Evolutionary conservation across 2,329 filamentous ascomycete genomes (phyloP).

Genomic region (Botrytis fabae): DNA sequence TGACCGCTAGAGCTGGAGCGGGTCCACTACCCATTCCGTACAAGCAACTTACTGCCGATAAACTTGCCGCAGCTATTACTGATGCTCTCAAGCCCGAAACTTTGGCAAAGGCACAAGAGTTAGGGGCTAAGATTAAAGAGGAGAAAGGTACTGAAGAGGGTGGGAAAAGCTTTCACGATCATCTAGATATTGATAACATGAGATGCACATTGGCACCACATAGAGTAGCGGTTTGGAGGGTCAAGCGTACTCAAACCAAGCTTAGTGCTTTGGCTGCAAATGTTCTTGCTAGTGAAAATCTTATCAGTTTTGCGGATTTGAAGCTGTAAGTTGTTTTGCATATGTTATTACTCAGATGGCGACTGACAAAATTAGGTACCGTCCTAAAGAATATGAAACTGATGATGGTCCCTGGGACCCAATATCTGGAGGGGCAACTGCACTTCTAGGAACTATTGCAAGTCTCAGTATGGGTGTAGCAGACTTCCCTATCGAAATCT

Average conservation of each 20-base stretch:
- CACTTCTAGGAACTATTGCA: slow-evolving; percentile 79
- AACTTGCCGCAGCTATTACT: slow-evolving; percentile 63
- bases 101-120: slow-evolving; percentile 50
- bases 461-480: slow-evolving; percentile 80
- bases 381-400: slow-evolving; percentile 68
- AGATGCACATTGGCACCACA: slow-evolving; percentile 69
- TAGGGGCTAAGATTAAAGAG: slow-evolving; percentile 62
- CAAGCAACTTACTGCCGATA: slow-evolving; percentile 65
- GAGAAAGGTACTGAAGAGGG: slow-evolving; percentile 65
- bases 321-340: slow-evolving; percentile 61
- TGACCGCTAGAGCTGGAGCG: slow-evolving; percentile 71
- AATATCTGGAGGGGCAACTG: slow-evolving; percentile 72
- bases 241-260: slow-evolving; percentile 65
- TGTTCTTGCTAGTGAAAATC: slow-evolving; percentile 62
- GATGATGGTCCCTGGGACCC: slow-evolving; percentile 79
- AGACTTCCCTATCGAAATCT: slow-evolving; percentile 64
- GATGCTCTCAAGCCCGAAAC: slow-evolving; percentile 62
- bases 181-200: slow-evolving; percentile 65
- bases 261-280: slow-evolving; percentile 74
- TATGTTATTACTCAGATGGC: not conserved
- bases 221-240: slow-evolving; percentile 71
- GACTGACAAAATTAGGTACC: slow-evolving; percentile 44
- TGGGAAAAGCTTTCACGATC: slow-evolving; percentile 68
- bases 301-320: slow-evolving; percentile 68
- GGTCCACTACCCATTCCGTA: slow-evolving; percentile 70